These are phyloP conservation scores for Candida easanensis DNA, from an alignment of 805 yeast species.

Conservation along the genomic window DNA sequence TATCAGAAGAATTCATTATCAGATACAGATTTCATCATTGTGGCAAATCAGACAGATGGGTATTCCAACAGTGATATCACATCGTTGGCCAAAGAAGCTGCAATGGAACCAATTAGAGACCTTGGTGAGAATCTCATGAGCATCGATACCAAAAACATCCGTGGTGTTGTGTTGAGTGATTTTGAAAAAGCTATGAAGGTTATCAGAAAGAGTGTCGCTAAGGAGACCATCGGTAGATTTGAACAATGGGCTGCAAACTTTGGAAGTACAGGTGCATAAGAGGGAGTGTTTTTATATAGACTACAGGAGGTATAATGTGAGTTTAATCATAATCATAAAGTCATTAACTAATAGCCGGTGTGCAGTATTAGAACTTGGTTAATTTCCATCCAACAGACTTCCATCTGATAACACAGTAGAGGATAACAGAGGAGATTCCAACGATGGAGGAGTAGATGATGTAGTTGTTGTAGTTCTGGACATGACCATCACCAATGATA, in stretches of 20 bases:
- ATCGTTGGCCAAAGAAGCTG: constrained; percentile 92
- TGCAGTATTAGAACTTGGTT: constrained; percentile 32
- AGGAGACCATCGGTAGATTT: constrained; percentile 72
- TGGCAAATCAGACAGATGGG: constrained; percentile 69
- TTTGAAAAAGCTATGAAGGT: constrained; percentile 72
- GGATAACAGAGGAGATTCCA: constrained; percentile 35
- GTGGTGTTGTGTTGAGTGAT: constrained; percentile 73
- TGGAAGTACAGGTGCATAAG: constrained; percentile 82
- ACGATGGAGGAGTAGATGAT: constrained; percentile 42
- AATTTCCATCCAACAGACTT: constrained; percentile 41
- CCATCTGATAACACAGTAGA: constrained; percentile 40
- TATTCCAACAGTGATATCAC: constrained; percentile 94
- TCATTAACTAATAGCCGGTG: too few species aligned
- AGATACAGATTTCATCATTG: constrained; percentile 56
- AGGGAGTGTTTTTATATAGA: background rate
- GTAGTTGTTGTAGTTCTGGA: constrained; percentile 38
- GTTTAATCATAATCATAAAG: background rate
- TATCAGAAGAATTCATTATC: constrained; percentile 71
- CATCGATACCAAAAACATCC: constrained; percentile 67
- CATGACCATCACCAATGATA: constrained; percentile 36
- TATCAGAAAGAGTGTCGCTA: constrained; percentile 85
- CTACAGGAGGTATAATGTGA: background rate
- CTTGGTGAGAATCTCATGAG: constrained; percentile 79
- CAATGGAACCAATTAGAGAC: constrained; percentile 94
- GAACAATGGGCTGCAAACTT: constrained; percentile 86